Evolutionary conservation across 2,329 filamentous ascomycete species (phyloP).

Genomic region (Zasmidium angulare): DNA sequence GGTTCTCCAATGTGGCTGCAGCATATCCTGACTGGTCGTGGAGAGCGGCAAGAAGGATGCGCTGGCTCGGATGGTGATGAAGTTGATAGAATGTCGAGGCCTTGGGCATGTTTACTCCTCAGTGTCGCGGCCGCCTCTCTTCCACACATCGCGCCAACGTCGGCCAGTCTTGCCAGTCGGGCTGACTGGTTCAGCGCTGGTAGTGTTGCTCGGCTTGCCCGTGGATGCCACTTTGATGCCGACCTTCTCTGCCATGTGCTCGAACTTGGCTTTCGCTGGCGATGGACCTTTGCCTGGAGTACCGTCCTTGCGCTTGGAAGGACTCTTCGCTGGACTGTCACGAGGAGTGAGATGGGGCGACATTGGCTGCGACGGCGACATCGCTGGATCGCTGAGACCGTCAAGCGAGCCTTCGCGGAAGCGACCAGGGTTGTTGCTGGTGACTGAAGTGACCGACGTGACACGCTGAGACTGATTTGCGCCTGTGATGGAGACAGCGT

Average conservation of each 20-base stretch:
- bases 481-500: constrained; percentile 8
- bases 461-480: constrained; percentile 14
- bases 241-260: constrained; percentile 48
- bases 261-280: constrained; percentile 48
- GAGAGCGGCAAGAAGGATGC: neutral
- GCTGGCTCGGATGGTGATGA: neutral
- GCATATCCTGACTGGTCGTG: constrained; percentile 3
- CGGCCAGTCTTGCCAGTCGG: constrained; percentile 28
- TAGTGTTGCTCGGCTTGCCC: constrained; percentile 14
- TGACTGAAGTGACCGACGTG: constrained; percentile 8
- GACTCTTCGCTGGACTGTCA: constrained; percentile 16
- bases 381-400: constrained; percentile 24
- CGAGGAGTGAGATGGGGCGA: constrained; percentile 24
- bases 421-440: constrained; percentile 9
- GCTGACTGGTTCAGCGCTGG: constrained; percentile 7
- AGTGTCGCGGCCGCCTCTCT: constrained; percentile 22
- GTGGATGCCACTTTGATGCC: constrained; percentile 35
- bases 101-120: constrained; percentile 1
- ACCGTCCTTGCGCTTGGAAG: constrained; percentile 16
- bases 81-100: neutral
- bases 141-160: constrained; percentile 36
- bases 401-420: constrained; percentile 30
- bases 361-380: constrained; percentile 19
- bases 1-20: constrained; percentile 8
- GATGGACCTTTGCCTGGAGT: constrained; percentile 34